Percentiles rank a stretch among this genome's conserved stretches.
These are phyloP conservation scores for Salvia miltiorrhiza DNA, from an alignment of 257 asterid genomes.

Conservation along the genomic window DNA sequence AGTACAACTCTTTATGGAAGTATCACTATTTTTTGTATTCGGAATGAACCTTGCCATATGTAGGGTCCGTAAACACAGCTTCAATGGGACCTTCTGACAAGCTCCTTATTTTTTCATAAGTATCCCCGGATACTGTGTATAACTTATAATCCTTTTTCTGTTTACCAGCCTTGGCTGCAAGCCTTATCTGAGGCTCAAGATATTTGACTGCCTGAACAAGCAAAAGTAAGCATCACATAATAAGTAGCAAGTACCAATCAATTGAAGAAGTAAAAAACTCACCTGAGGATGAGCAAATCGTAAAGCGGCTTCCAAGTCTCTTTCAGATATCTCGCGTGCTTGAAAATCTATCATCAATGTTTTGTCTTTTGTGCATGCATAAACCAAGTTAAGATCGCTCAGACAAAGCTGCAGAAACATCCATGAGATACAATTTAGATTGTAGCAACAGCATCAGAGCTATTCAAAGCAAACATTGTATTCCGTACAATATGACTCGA, in stretches of 20 bases:
- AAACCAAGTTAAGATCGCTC: constrained; percentile 93
- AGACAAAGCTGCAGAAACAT: constrained; percentile 61
- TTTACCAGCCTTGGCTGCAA: constrained; percentile 91
- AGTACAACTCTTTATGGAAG: constrained; percentile 7
- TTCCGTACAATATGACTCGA: background rate
- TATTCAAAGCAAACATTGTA: background rate
- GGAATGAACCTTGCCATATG: constrained; percentile 80
- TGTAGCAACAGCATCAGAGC: background rate
- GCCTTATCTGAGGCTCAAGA: constrained; percentile 87
- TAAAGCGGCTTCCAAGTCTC: constrained; percentile 82
- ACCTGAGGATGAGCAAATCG: constrained; percentile 97
- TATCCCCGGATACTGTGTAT: constrained; percentile 66
- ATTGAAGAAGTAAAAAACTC: constrained; percentile 26
- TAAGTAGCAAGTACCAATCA: constrained; percentile 13
- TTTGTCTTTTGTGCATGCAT: constrained; percentile 97
- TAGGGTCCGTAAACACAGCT: constrained; percentile 85
- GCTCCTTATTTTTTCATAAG: constrained; percentile 73
- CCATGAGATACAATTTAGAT: constrained; percentile 17
- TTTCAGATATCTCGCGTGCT: constrained; percentile 86
- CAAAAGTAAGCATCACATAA: constrained; percentile 32
- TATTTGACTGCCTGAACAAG: constrained; percentile 76
- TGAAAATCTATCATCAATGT: constrained; percentile 98
- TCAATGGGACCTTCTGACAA: constrained; percentile 82
- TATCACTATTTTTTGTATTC: background rate
- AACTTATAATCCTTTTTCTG: constrained; percentile 70